Evolutionary conservation across 345 rosid species (phyloP), one percentile per base, ranked within the genome.

Genomic region (Sisymbrium altissimum): DNA sequence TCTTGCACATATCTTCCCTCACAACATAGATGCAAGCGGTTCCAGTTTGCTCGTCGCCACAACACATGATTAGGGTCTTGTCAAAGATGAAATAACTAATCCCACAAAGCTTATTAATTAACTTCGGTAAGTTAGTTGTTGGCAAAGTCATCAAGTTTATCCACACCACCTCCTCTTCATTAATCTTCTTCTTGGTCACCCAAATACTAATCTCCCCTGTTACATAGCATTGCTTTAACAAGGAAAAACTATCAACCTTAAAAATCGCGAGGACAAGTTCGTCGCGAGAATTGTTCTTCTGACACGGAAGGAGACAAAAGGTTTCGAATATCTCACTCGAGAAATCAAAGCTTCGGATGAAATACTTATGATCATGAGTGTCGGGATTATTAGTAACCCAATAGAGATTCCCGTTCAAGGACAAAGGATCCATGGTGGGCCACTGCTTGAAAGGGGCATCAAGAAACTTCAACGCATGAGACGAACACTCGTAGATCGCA

Each of bases 301-400:
- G 36, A 33, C 56, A 70, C 2, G 74, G 74, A 17, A 70, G 53
- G 56, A 9, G 17, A 58, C 74, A 44, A 14, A 70, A 33, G 5
- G 25, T 19, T 71, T 71, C 36, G 9, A 71, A 60, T 8, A 7
- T 38, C 29, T 60, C 59, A 2, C 2, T 49, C 0, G 68, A 50
- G 35, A 72, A 62, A 25, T 62, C 76, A 50, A 72, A 62, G 33
- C 62, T 27, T 50, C 43, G 32, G 21, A 72, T 72, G n/a, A 62
- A 17, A 50, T 18, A 15, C 27, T 58, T 57, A 9, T 10, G 2
- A 25, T 35, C 6, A 21, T 35, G 13, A 49, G 46, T 46, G 11
- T 61, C 43, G 0, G 0, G 30, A 17, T 39, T 3, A 3, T 9
- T 0, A 38, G 40, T 10, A 38, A 61, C 4, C 68, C 68, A 60